phyloP scores from a whole-genome alignment of 129 eudicot species.

The Lactuca sativa region DNA sequence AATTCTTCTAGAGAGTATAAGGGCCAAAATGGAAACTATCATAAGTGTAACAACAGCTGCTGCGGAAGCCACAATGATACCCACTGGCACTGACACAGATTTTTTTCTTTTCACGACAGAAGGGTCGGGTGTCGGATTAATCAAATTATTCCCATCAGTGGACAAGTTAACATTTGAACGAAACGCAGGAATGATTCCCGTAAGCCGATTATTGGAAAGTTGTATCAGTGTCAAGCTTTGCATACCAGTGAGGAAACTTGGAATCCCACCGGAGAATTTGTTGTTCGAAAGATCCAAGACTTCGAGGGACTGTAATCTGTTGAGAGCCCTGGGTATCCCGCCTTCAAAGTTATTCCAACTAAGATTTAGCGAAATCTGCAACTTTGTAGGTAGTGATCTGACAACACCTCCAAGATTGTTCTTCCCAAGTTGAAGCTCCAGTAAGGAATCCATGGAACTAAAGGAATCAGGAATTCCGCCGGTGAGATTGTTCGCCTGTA shows the following conservation, averaged over 20 bases:
- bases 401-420: constrained; percentile 60
- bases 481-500: constrained; percentile 50
- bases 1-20: constrained; percentile 39
- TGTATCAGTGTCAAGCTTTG: constrained; percentile 44
- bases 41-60: constrained; percentile 38
- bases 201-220: constrained; percentile 55
- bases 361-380: constrained; percentile 74
- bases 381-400: constrained; percentile 41
- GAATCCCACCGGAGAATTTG: constrained; percentile 55
- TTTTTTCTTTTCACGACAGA: constrained; percentile 13
- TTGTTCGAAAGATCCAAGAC: constrained; percentile 86
- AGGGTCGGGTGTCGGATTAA: constrained; percentile 2
- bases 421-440: constrained; percentile 78
- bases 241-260: constrained; percentile 37
- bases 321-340: constrained; percentile 41
- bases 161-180: constrained; percentile 22
- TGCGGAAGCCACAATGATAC: constrained; percentile 41
- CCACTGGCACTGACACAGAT: constrained; percentile 29
- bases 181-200: constrained; percentile 57
- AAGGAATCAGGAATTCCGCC: constrained; percentile 63
- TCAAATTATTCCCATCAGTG: constrained; percentile 42
- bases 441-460: constrained; percentile 34
- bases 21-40: constrained; percentile 31
- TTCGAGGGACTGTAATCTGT: constrained; percentile 41
- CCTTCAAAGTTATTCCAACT: constrained; percentile 68